A percentile compares a stretch with the other conserved stretches of the same genome.
Evolutionary conservation across 306 rosid species (phyloP).

Genomic region (Cucumis melo): DNA sequence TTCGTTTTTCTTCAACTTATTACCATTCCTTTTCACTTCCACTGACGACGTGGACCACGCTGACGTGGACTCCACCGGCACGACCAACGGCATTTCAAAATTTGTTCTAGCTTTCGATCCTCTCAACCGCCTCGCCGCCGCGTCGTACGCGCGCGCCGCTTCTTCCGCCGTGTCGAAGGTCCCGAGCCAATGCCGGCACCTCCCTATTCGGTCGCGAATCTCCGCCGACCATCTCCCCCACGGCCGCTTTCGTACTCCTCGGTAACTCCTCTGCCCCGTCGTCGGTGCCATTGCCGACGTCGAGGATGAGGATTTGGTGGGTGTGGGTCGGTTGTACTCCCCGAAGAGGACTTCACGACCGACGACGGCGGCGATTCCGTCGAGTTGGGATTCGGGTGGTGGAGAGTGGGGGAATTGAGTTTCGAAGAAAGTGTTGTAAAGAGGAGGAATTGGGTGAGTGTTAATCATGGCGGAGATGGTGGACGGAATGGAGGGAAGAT

Average conservation of each 20-base stretch:
- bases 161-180: constrained; percentile 90
- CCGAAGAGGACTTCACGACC: constrained; percentile 63
- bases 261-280: constrained; percentile 32
- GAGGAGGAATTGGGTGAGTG: not conserved
- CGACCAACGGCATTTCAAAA: constrained; percentile 44
- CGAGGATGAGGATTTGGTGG: not conserved
- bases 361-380: constrained; percentile 79
- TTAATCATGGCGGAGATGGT: not conserved
- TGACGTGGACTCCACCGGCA: constrained; percentile 20
- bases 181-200: constrained; percentile 88
- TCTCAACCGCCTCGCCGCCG: constrained; percentile 74
- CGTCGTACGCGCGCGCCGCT: constrained; percentile 89
- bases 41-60: not conserved
- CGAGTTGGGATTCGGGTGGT: constrained; percentile 16
- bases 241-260: constrained; percentile 86
- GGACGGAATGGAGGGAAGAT: not conserved
- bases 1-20: not conserved
- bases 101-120: constrained; percentile 75
- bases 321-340: not conserved
- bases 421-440: not conserved
- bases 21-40: not conserved
- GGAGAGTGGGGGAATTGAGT: constrained; percentile 14
- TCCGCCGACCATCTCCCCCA: constrained; percentile 98
- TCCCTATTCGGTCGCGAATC: constrained; percentile 71
- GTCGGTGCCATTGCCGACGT: not conserved